Conservation (phyloP, 495 filamentous ascomycete species). For the Penicillium dipodomyicola region DNA sequence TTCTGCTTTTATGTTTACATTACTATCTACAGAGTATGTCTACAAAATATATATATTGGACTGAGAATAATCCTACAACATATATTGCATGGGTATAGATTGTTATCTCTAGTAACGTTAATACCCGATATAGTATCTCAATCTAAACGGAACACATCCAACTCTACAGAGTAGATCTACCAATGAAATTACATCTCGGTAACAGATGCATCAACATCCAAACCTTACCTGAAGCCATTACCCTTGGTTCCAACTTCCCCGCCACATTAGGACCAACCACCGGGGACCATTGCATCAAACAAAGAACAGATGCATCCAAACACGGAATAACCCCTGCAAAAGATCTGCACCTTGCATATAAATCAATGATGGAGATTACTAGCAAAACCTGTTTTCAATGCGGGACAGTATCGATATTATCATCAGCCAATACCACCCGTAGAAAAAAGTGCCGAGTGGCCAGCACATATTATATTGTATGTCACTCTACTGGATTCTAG, state of each 20-base stretch:
- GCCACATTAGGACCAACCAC: background rate
- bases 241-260: background rate
- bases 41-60: background rate
- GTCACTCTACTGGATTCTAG: background rate
- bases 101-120: too few species aligned
- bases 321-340: slow-evolving; percentile 24
- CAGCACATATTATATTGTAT: background rate
- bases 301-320: slow-evolving; percentile 15
- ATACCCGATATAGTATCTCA: background rate
- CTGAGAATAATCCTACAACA: background rate
- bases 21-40: background rate
- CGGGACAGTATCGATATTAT: background rate
- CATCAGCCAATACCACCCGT: background rate
- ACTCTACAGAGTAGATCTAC: background rate
- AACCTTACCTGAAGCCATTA: slow-evolving; percentile 7
- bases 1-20: background rate
- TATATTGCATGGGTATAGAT: background rate
- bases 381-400: background rate
- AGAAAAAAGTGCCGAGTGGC: background rate
- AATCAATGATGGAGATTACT: slow-evolving; percentile 20
- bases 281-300: background rate
- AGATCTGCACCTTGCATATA: slow-evolving; percentile 25
- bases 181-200: background rate
- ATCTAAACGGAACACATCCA: background rate
- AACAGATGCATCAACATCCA: slow-evolving; percentile 6